These are phyloP conservation scores for Lactarius vividus DNA, from an alignment of 768 basidiomycete species.

Conservation along the genomic window DNA sequence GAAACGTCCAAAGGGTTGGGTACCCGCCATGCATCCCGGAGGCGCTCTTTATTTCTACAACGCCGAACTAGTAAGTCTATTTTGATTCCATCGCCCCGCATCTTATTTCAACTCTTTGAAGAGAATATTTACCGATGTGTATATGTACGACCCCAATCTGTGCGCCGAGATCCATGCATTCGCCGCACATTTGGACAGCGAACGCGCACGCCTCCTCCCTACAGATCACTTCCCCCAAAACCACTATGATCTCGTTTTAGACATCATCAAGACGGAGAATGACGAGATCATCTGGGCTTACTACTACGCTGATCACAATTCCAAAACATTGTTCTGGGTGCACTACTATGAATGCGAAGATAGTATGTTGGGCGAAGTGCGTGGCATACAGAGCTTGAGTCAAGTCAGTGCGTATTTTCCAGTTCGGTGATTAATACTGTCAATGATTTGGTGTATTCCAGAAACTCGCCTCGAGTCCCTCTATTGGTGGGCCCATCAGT, in stretches of 20 bases:
- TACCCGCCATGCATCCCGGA: slow-evolving; percentile 1
- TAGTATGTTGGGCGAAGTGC: neutral
- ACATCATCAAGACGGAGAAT: neutral
- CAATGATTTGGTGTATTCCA: neutral
- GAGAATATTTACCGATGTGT: slow-evolving; percentile 22
- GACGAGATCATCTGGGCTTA: slow-evolving; percentile 4
- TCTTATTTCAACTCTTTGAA: neutral
- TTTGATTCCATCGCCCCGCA: neutral
- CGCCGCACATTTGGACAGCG: neutral
- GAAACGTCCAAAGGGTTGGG: neutral
- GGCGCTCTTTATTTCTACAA: slow-evolving; percentile 22
- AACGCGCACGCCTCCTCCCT: neutral
- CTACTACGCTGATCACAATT: slow-evolving; percentile 17
- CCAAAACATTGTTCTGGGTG: slow-evolving; percentile 15
- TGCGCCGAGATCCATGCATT: neutral
- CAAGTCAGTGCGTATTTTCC: slow-evolving; percentile 14
- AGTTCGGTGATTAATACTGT: neutral
- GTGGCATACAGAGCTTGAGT: neutral
- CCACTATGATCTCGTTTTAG: slow-evolving; percentile 13
- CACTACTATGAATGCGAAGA: neutral
- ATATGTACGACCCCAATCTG: slow-evolving; percentile 14
- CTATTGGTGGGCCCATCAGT: slow-evolving; percentile 14
- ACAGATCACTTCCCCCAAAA: neutral
- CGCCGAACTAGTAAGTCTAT: neutral
- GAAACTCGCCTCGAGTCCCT: slow-evolving; percentile 13